Conservation (phyloP, 2,329 filamentous ascomycete genomes). For the Cladophialophora bantiana region DNA sequence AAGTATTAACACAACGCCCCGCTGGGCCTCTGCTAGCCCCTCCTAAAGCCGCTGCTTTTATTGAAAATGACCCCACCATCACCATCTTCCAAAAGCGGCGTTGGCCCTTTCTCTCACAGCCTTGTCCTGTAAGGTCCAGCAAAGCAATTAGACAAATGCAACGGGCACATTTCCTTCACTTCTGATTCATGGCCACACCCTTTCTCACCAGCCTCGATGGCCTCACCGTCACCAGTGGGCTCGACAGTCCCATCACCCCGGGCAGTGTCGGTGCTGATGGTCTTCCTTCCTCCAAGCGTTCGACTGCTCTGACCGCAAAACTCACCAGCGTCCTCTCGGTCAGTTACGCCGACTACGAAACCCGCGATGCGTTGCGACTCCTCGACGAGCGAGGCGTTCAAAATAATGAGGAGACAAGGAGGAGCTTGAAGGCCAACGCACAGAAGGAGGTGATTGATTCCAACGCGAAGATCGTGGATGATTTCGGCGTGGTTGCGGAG, state of each 20-base stretch:
- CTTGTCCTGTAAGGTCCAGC: neutral
- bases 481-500: constrained; percentile 89
- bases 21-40: neutral
- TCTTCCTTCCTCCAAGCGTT: constrained; percentile 24
- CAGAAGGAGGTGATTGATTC: constrained; percentile 92
- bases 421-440: constrained; percentile 67
- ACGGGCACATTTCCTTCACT: neutral
- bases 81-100: neutral
- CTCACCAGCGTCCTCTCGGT: constrained; percentile 86
- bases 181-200: constrained; percentile 24
- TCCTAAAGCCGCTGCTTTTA: neutral
- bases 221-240: constrained; percentile 15
- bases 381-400: constrained; percentile 74
- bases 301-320: constrained; percentile 77
- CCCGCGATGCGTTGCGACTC: constrained; percentile 80
- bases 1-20: neutral
- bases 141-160: neutral
- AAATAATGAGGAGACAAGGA: constrained; percentile 79
- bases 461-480: constrained; percentile 85
- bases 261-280: constrained; percentile 17
- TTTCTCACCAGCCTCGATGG: constrained; percentile 29
- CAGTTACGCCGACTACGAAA: constrained; percentile 91
- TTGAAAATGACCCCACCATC: neutral
- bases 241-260: constrained; percentile 26
- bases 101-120: neutral